Conservation (phyloP, 106 monocot genomes). For the Amphibolis antarctica region DNA sequence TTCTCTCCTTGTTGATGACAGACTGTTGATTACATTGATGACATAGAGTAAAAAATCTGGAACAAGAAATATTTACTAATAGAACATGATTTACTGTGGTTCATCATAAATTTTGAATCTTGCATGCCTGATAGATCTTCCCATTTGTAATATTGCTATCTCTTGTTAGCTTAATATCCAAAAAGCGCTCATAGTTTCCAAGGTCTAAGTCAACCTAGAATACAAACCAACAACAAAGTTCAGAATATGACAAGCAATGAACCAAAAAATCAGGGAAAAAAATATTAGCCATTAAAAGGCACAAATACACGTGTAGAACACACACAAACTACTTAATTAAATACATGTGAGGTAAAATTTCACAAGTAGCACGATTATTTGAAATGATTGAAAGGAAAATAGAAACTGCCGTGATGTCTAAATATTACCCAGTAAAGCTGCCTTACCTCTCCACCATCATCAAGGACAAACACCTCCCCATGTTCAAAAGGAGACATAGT, state of each 20-base stretch:
- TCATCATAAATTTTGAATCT: too few relatives aligned
- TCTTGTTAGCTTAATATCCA: conserved; percentile 19
- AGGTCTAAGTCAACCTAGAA: conserved; percentile 23
- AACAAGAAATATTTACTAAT: too few relatives aligned
- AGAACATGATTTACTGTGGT: too few relatives aligned
- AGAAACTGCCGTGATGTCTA: too few relatives aligned
- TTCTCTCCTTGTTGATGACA: conserved; percentile 49
- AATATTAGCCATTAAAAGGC: too few relatives aligned
- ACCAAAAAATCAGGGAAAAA: too few relatives aligned
- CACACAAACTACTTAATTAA: not conserved
- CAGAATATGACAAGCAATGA: too few relatives aligned
- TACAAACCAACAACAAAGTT: not conserved
- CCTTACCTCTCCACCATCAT: conserved; percentile 31
- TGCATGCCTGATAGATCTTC: conserved; percentile 20
- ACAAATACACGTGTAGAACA: not conserved
- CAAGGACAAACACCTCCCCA: conserved; percentile 29
- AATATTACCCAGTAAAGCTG: not conserved
- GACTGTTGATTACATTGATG: conserved; percentile 10
- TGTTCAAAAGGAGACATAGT: conserved; percentile 34
- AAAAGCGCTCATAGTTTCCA: conserved; percentile 21
- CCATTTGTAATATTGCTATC: conserved; percentile 25
- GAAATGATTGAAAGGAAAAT: not conserved
- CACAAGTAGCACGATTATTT: not conserved
- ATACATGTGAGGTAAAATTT: not conserved
- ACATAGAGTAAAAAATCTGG: not conserved